Evolutionary conservation across 2,329 filamentous ascomycete species (phyloP), one percentile per base, ranked within the genome.

Genomic region (Curvularia eragrostidis): DNA sequence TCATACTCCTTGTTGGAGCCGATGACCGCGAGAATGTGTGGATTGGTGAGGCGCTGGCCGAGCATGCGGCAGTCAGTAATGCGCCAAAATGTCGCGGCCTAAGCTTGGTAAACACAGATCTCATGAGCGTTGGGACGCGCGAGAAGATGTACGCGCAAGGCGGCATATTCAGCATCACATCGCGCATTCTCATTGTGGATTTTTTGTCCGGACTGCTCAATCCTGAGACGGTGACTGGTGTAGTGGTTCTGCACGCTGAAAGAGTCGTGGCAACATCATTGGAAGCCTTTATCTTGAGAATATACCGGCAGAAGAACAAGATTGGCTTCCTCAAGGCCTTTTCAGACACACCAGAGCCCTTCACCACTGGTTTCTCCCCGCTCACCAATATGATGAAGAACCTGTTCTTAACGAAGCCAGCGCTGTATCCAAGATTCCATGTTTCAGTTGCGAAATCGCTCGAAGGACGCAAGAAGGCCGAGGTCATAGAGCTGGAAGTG

Each of bases 401-500:
- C 70, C 79, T 99, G 21, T 98, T 98, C 71, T 80, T 99, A 39
- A 87, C 90, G 51, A 97, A 95, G 73, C 89, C 90, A 0, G 93
- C 93, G 0, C 78, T 99, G 13, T 99, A 94, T 88, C 95, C 95
- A 3, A 86, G 95, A 19, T 99, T 97, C 70, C 95, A 99, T 72
- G 86, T 97, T 57, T 88, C 91, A 0, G 93, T 99, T 5, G 93
- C 93, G 0, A 87, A 92, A 67, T 92, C 93, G 2, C 82, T 99
- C 2, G 95, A 99, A 76, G 93, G 93, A 9, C 91, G 91, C 75
- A 89, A 90, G 71, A 97, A 94, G 74, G 94, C 95, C 4, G 95
- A 99, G 77, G 95, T 99, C 44, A 96, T 99, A 63, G 95, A 99
- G 78, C 83, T 98, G 23, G 95, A 97, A 77, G 90, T 99, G 5